These are phyloP conservation scores for Emmonsiellopsis sp. DNA, from an alignment of 2,329 filamentous ascomycete genomes.

Conservation along the genomic window DNA sequence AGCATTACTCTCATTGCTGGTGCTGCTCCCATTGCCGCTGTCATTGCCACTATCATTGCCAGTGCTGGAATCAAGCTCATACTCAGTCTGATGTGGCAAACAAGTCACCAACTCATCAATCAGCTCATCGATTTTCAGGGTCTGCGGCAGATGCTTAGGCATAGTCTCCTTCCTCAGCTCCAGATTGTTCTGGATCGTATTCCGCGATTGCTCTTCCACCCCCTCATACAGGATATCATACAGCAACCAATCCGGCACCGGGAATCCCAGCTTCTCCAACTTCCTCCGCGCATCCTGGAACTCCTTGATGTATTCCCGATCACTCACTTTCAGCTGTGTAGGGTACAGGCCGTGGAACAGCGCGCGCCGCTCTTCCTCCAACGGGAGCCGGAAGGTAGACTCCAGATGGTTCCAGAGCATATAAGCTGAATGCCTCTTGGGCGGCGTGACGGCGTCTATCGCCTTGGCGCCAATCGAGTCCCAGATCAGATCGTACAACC, in stretches of 20 bases:
- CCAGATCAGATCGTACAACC: conserved; percentile 1
- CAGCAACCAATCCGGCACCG: conserved; percentile 1
- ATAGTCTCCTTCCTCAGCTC: neutral
- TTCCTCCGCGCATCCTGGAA: conserved; percentile 1
- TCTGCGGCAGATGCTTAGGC: neutral
- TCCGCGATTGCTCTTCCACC: neutral
- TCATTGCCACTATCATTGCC: neutral
- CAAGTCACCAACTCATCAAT: conserved; percentile 1
- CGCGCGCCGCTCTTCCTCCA: conserved; percentile 1
- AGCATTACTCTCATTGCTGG: neutral
- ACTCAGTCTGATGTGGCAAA: neutral
- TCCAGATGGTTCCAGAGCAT: conserved; percentile 1
- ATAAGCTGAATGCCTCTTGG: neutral
- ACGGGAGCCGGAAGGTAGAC: neutral
- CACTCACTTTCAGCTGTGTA: neutral
- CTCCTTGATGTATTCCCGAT: conserved; percentile 1
- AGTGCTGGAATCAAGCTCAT: too few species aligned
- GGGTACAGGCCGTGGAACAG: neutral
- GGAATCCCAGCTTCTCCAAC: neutral
- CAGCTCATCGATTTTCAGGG: neutral
- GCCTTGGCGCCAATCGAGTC: neutral
- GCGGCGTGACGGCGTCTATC: neutral
- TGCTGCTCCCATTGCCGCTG: neutral
- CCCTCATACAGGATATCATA: conserved; percentile 1
- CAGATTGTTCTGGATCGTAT: neutral